Conservation (phyloP, 1,284 basidiomycete genomes). For the Blastosporella zonata region DNA sequence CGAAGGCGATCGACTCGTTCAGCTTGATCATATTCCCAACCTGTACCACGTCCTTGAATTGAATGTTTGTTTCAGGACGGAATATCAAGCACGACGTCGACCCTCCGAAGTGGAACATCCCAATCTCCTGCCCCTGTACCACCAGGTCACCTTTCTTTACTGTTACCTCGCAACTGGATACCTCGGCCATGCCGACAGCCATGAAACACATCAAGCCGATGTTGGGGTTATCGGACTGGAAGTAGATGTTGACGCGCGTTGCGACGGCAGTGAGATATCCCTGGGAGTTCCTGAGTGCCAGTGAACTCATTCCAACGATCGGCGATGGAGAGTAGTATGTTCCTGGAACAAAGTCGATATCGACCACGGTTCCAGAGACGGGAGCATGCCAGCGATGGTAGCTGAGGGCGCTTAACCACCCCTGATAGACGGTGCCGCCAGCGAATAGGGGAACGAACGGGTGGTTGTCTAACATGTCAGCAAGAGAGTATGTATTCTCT, state of each 20-base stretch:
- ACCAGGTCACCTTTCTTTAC: conserved; percentile 28
- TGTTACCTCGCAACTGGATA: conserved; percentile 25
- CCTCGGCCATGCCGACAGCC: conserved; percentile 53
- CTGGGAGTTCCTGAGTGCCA: conserved; percentile 28
- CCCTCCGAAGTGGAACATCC: conserved; percentile 54
- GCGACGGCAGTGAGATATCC: conserved; percentile 30
- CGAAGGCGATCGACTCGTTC: conserved; percentile 2
- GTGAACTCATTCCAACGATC: conserved; percentile 17
- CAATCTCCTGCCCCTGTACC: conserved; percentile 44
- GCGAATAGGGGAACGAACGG: conserved; percentile 31
- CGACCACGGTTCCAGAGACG: conserved; percentile 44
- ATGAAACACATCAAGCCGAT: conserved; percentile 52
- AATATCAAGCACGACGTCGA: conserved; percentile 45
- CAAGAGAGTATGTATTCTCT: conserved; percentile 33
- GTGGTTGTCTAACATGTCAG: conserved; percentile 31
- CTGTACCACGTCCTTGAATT: conserved; percentile 2
- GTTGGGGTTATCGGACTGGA: conserved; percentile 45
- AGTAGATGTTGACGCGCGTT: conserved; percentile 50
- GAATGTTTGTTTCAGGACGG: conserved; percentile 17
- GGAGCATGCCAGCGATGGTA: conserved; percentile 60
- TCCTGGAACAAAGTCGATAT: conserved; percentile 42
- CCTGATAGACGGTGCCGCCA: conserved; percentile 54
- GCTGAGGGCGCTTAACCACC: conserved; percentile 43
- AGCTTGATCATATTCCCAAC: background rate
- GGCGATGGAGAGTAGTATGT: conserved; percentile 47